A percentile compares a stretch with the other conserved stretches of the same genome.
Evolutionary conservation across 1,284 basidiomycete genomes (phyloP).

Genomic region (Malassezia japonica): DNA sequence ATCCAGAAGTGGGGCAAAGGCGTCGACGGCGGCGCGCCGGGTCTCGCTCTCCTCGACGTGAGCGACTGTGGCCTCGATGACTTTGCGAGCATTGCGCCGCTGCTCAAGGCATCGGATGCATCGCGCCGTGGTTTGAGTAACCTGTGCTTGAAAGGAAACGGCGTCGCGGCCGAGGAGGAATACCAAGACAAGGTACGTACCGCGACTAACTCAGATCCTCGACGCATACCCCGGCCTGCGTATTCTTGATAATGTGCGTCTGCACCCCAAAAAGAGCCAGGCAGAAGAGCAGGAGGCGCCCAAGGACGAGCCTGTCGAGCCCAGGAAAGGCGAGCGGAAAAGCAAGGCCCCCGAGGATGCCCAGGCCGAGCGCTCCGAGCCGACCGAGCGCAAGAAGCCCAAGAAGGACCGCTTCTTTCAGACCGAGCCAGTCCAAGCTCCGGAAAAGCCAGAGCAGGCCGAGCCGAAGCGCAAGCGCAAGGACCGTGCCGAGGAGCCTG

Average conservation of each 20-base stretch:
- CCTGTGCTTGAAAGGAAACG: conserved; percentile 31
- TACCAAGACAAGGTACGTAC: conserved; percentile 25
- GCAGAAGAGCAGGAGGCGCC: neutral
- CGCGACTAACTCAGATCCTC: conserved; percentile 7
- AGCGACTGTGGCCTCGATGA: conserved; percentile 33
- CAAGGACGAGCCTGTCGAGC: too few species aligned
- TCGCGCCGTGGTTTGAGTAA: conserved; percentile 26
- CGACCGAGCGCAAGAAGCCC: too few species aligned
- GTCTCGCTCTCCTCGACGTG: conserved; percentile 33
- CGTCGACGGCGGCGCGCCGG: conserved; percentile 29
- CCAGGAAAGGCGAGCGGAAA: too few species aligned
- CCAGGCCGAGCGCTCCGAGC: too few species aligned
- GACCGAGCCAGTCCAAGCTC: too few species aligned
- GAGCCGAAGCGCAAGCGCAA: too few species aligned
- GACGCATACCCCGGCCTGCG: conserved; percentile 21
- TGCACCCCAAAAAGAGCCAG: conserved; percentile 10
- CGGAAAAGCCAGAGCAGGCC: too few species aligned
- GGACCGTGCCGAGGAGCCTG: too few species aligned
- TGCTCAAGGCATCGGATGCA: conserved; percentile 13
- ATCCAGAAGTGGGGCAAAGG: conserved; percentile 35
- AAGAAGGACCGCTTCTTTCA: too few species aligned
- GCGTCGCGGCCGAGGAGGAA: conserved; percentile 17
- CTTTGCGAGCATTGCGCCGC: conserved; percentile 23
- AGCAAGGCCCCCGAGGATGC: too few species aligned
- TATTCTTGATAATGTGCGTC: conserved; percentile 30